phyloP scores from a whole-genome alignment of 1,139 yeast genomes.

The Geotrichum carabidarum region DNA sequence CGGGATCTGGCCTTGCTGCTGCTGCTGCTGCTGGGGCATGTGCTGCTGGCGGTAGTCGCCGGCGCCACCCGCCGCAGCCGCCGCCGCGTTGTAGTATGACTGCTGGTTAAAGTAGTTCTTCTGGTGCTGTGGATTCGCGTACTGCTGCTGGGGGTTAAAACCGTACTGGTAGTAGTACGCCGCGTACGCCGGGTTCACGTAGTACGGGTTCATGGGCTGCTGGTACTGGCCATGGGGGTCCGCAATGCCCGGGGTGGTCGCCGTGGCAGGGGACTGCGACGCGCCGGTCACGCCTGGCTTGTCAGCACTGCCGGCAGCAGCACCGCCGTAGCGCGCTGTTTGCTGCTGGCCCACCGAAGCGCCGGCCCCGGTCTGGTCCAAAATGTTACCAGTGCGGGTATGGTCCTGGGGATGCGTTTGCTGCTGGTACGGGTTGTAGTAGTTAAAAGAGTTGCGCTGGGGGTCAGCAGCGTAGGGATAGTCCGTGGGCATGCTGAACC shows the following conservation, averaged over 20 bases:
- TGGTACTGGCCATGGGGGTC: slow-evolving; percentile 26
- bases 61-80: slow-evolving; percentile 10
- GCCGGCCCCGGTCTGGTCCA: slow-evolving; percentile 13
- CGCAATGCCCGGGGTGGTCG: slow-evolving; percentile 21
- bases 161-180: slow-evolving; percentile 33
- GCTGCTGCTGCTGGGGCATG: slow-evolving; percentile 21
- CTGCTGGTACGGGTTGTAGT: slow-evolving; percentile 24
- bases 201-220: slow-evolving; percentile 30
- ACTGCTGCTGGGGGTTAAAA: slow-evolving; percentile 30
- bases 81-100: slow-evolving; percentile 25
- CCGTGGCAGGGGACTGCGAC: slow-evolving; percentile 23
- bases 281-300: slow-evolving; percentile 3
- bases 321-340: slow-evolving; percentile 13
- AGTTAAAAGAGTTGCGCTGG: slow-evolving; percentile 21
- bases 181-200: slow-evolving; percentile 33
- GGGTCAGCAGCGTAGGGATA: slow-evolving; percentile 24
- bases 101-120: slow-evolving; percentile 31
- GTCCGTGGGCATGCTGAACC: slow-evolving; percentile 20
- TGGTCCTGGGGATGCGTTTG: slow-evolving; percentile 20
- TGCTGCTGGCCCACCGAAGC: slow-evolving; percentile 8
- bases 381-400: slow-evolving; percentile 8
- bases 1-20: slow-evolving; percentile 22
- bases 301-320: slow-evolving; percentile 1
- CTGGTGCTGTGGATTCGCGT: slow-evolving; percentile 24
- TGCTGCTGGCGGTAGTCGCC: slow-evolving; percentile 16